Percentiles rank a stretch among this genome's conserved stretches.
Conservation (phyloP, 2,329 filamentous ascomycete genomes). For the Didymella segeticola region DNA sequence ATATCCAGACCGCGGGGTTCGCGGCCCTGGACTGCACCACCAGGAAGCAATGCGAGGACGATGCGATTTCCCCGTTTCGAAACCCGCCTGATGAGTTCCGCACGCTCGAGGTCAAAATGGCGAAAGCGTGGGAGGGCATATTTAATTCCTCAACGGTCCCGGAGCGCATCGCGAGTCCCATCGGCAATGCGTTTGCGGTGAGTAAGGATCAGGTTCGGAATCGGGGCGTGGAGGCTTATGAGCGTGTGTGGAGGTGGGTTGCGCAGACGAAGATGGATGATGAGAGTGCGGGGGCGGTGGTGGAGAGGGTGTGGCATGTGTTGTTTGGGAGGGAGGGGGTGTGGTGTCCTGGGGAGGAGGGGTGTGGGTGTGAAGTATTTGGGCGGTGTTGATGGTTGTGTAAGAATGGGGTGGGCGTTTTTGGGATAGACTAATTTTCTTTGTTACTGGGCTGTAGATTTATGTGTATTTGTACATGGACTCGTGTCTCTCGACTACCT, state of each 20-base stretch:
- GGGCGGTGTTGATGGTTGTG: constrained; percentile 18
- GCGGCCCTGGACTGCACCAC: constrained; percentile 50
- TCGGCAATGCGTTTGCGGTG: constrained; percentile 51
- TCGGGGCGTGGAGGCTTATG: constrained; percentile 39
- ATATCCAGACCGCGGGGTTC: constrained; percentile 49
- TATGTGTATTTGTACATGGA: too few relatives aligned
- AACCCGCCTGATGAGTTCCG: constrained; percentile 27
- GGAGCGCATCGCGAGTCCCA: constrained; percentile 53
- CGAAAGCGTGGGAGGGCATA: constrained; percentile 53
- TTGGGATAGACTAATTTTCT: too few relatives aligned
- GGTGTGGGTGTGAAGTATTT: constrained; percentile 41
- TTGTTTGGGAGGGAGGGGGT: constrained; percentile 31
- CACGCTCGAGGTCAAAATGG: constrained; percentile 34
- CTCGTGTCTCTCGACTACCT: too few relatives aligned
- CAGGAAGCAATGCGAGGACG: constrained; percentile 46
- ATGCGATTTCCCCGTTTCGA: constrained; percentile 41
- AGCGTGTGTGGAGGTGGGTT: constrained; percentile 34
- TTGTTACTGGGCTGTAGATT: too few relatives aligned
- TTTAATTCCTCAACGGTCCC: constrained; percentile 50
- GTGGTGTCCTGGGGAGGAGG: constrained; percentile 30
- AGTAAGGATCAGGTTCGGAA: constrained; percentile 34
- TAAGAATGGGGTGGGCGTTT: too few relatives aligned
- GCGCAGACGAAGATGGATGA: constrained; percentile 36
- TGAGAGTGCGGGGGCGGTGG: constrained; percentile 31
- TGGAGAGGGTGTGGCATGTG: constrained; percentile 38